Base-by-base conservation (phyloP, 2,329 filamentous ascomycete species). In the Clonostachys solani region DNA sequence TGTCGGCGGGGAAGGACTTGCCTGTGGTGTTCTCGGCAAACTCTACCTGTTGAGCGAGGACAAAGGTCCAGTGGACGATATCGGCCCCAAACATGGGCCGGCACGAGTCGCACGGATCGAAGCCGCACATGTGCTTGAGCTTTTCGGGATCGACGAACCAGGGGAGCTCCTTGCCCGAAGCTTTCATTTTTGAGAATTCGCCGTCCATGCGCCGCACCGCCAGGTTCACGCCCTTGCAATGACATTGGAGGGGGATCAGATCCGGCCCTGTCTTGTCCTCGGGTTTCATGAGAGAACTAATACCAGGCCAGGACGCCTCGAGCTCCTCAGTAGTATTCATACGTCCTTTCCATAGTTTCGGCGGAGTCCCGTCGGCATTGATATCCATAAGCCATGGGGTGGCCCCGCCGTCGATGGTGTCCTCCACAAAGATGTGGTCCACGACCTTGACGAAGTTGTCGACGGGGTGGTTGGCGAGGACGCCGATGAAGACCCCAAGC, bases 91-190 rank as follows among this genome's bases (percentile, higher is more conserved):
- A 16, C 17, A 29, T 29, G 17, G 33, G 19, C 12, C 42, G 42
- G 29, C 42, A 43, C 4, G 42, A 43, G 19, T 43, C 23, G 42
- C 42, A 43, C 7, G 42, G 18, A 16, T 33, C 42, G 16, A 33
- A 29, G 42, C 16, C 16, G 17, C 17, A 29, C 18, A 18, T 12
- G 42, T 43, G 33, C 23, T 43, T 43, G 18, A 18, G 18, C 1
- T n/a, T 18, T n/a, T n/a, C 17, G 13, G 40, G 19, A 37, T 76
- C 68, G 13, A 78, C 58, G 44, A 69, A 73, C 49, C 59, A 68
- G 13, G 40, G 13, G 40, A 42, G 40, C 1, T 42, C 16, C 7
- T 19, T 17, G n/a, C 40, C 40, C 3, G 19, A 19, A 63, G 59
- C 15, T 58, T 52, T 7, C 52, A 52, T 1, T 10, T 29, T 29